These are phyloP conservation scores for Fraxinus paxiana DNA, from an alignment of 305 asterid genomes.

Conservation along the genomic window DNA sequence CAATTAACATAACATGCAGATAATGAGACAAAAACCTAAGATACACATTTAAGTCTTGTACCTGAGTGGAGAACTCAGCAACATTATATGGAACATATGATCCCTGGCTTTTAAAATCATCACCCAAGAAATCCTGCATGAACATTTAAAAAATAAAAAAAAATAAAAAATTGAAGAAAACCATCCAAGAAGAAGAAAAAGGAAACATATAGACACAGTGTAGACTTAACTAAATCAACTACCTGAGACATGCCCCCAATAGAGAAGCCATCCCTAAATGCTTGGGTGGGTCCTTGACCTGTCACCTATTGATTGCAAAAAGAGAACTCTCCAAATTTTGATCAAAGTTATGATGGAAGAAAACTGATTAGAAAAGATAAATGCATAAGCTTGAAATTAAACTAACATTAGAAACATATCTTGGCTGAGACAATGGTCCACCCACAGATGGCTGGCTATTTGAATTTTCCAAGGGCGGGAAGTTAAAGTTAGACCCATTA, in stretches of 20 bases:
- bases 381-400: conserved; percentile 1
- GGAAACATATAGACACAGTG: neutral
- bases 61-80: conserved; percentile 92
- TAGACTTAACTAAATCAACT: conserved; percentile 18
- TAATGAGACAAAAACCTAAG: neutral
- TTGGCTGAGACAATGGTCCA: conserved; percentile 94
- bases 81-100: conserved; percentile 90
- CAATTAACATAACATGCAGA: neutral
- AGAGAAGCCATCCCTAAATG: conserved; percentile 80
- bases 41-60: conserved; percentile 7
- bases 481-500: conserved; percentile 67
- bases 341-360: conserved; percentile 14
- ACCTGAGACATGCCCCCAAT: conserved; percentile 98
- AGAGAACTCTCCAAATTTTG: conserved; percentile 1
- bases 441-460: conserved; percentile 82
- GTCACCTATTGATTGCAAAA: conserved; percentile 48
- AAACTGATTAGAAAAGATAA: conserved; percentile 15
- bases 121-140: conserved; percentile 84
- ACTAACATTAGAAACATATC: conserved; percentile 82
- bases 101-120: conserved; percentile 98
- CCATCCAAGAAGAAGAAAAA: neutral
- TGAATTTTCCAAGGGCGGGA: conserved; percentile 78
- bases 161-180: conserved; percentile 17
- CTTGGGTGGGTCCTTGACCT: conserved; percentile 72
- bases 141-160: conserved; percentile 6